Conservation (phyloP, 805 yeast species). For the Saturnispora mendoncae region DNA sequence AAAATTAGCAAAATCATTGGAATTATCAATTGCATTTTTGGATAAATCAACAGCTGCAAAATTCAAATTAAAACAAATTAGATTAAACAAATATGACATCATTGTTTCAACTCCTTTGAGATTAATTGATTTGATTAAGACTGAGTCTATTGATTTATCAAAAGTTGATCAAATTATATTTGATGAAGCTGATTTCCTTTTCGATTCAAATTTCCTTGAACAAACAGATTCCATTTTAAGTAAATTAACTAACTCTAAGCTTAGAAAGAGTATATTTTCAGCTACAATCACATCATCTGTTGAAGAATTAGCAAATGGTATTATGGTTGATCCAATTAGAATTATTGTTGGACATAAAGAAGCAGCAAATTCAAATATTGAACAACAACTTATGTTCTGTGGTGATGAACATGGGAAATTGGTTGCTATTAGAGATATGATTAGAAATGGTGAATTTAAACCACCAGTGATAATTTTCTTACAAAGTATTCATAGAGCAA, state of each 20-base stretch:
- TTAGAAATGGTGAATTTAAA: slow-evolving; percentile 72
- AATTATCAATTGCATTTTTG: slow-evolving; percentile 52
- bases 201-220: slow-evolving; percentile 77
- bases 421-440: slow-evolving; percentile 81
- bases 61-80: slow-evolving; percentile 36
- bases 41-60: slow-evolving; percentile 66
- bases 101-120: slow-evolving; percentile 84
- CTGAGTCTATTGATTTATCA: slow-evolving; percentile 50
- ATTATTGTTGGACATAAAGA: slow-evolving; percentile 89
- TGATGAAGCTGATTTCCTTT: slow-evolving; percentile 93
- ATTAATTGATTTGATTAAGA: slow-evolving; percentile 66
- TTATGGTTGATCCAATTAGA: slow-evolving; percentile 81
- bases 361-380: slow-evolving; percentile 78
- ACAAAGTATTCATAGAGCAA: slow-evolving; percentile 88
- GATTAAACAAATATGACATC: slow-evolving; percentile 62
- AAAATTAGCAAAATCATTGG: slow-evolving; percentile 47
- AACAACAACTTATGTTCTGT: slow-evolving; percentile 74
- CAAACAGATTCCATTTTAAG: slow-evolving; percentile 84
- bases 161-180: slow-evolving; percentile 68
- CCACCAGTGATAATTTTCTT: slow-evolving; percentile 92
- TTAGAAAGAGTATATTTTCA: slow-evolving; percentile 76
- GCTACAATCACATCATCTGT: slow-evolving; percentile 94
- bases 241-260: slow-evolving; percentile 39
- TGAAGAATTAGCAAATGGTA: slow-evolving; percentile 76
- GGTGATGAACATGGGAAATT: slow-evolving; percentile 96